A percentile compares a stretch with the other conserved stretches of the same genome.
These are phyloP conservation scores for Aspergillus sp. DNA, from an alignment of 2,329 filamentous ascomycete species.

Conservation along the genomic window DNA sequence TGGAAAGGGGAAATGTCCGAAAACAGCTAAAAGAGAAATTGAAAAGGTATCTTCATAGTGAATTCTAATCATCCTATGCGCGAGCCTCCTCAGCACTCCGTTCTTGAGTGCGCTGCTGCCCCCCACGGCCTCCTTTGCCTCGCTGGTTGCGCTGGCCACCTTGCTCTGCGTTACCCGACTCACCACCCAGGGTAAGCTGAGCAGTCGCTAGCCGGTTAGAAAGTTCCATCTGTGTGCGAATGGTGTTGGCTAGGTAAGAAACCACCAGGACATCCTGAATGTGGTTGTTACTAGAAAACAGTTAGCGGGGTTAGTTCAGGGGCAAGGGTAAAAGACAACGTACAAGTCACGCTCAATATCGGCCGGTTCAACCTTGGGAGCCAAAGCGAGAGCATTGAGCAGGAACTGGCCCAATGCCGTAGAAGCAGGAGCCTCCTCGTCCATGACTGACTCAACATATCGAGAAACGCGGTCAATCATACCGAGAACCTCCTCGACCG, in stretches of 20 bases:
- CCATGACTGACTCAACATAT: slow-evolving; percentile 90
- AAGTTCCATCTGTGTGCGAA: slow-evolving; percentile 97
- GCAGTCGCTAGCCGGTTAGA: slow-evolving; percentile 91
- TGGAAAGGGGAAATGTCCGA: slow-evolving; percentile 18
- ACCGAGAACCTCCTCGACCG: slow-evolving; percentile 81
- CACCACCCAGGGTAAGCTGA: slow-evolving; percentile 59
- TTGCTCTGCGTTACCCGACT: slow-evolving; percentile 36
- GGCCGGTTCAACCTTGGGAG: slow-evolving; percentile 87
- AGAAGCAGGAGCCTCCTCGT: slow-evolving; percentile 81
- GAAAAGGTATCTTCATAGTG: slow-evolving; percentile 25
- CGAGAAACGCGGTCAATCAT: slow-evolving; percentile 88
- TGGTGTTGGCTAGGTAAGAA: slow-evolving; percentile 96
- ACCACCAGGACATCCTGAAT: slow-evolving; percentile 98
- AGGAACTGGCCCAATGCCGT: slow-evolving; percentile 92
- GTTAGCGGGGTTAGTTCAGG: slow-evolving; percentile 20
- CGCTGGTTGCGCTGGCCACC: slow-evolving; percentile 38
- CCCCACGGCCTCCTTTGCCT: slow-evolving; percentile 43
- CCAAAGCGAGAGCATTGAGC: slow-evolving; percentile 87
- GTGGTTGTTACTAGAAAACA: slow-evolving; percentile 78
- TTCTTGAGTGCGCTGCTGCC: slow-evolving; percentile 41
- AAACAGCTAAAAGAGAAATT: slow-evolving; percentile 15
- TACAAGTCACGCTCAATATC: slow-evolving; percentile 95
- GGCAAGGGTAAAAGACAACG: slow-evolving; percentile 28
- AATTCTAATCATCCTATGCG: slow-evolving; percentile 27
- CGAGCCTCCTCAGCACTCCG: slow-evolving; percentile 38